A percentile compares a stretch with the other conserved stretches of the same genome.
Evolutionary conservation across 441 rosid species (phyloP).

Genomic region (Populus hybrid): DNA sequence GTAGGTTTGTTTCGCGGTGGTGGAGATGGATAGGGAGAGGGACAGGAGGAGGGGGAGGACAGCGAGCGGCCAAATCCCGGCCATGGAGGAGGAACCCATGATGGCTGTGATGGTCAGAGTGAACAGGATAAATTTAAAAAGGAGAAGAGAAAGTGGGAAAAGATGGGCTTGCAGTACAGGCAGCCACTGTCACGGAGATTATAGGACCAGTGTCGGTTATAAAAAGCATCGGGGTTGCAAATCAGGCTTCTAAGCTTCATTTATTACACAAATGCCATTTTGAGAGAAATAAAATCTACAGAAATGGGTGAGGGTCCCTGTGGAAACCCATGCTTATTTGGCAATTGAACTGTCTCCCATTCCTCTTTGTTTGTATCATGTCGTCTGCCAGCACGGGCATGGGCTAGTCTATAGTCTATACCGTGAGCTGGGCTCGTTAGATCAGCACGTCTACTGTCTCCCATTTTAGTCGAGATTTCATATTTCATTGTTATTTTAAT

Average conservation of each 20-base stretch:
- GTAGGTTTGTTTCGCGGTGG: slow-evolving; percentile 50
- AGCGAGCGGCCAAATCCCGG: slow-evolving; percentile 5
- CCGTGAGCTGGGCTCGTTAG: background rate
- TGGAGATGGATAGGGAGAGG: slow-evolving; percentile 15
- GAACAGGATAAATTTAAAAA: background rate
- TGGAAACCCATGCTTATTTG: background rate
- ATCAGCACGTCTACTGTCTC: no score
- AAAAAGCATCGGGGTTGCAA: background rate
- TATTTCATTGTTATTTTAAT: no score
- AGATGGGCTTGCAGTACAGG: background rate
- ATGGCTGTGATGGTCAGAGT: background rate
- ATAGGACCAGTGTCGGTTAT: slow-evolving; percentile 18
- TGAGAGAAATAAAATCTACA: no score
- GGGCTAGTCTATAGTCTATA: background rate
- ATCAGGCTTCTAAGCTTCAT: background rate
- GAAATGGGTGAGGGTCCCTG: no score
- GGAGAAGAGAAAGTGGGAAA: background rate
- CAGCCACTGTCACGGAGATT: background rate
- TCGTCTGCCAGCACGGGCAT: background rate
- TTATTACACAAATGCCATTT: background rate
- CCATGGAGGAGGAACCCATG: slow-evolving; percentile 33
- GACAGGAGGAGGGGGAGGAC: slow-evolving; percentile 21
- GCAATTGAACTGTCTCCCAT: background rate
- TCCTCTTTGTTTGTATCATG: no score
- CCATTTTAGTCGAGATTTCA: no score